These are phyloP conservation scores for Thozetella sp. DNA, from an alignment of 495 filamentous ascomycete genomes.

Conservation along the genomic window DNA sequence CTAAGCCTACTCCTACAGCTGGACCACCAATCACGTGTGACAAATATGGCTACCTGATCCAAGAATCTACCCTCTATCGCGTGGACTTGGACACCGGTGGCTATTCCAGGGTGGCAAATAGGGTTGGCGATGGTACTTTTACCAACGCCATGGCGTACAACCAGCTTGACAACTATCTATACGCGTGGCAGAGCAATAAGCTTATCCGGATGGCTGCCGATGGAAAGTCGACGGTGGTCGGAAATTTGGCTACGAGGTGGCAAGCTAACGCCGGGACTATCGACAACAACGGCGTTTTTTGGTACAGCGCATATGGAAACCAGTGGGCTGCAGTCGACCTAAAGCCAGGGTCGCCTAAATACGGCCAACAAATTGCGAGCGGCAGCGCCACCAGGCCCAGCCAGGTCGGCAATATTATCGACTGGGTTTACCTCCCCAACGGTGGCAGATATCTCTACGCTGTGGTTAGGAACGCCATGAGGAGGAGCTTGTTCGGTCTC, in stretches of 20 bases:
- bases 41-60: conserved; percentile 16
- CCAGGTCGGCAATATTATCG: background rate
- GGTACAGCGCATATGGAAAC: conserved; percentile 4
- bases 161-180: conserved; percentile 11
- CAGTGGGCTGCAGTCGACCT: conserved; percentile 10
- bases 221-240: background rate
- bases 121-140: conserved; percentile 2
- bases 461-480: background rate
- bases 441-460: background rate
- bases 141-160: conserved; percentile 16
- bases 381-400: background rate
- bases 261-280: conserved; percentile 10
- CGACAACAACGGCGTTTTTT: conserved; percentile 13
- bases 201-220: conserved; percentile 13
- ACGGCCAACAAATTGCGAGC: conserved; percentile 4
- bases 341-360: conserved; percentile 7
- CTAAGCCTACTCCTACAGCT: background rate
- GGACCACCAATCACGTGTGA: conserved; percentile 11
- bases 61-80: conserved; percentile 6
- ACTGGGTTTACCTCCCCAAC: background rate
- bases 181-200: conserved; percentile 5
- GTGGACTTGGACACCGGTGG: conserved; percentile 11
- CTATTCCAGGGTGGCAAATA: background rate
- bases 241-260: background rate
- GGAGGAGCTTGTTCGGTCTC: background rate